Conservation (phyloP, 441 rosid species). For the Pelargonium australe region DNA sequence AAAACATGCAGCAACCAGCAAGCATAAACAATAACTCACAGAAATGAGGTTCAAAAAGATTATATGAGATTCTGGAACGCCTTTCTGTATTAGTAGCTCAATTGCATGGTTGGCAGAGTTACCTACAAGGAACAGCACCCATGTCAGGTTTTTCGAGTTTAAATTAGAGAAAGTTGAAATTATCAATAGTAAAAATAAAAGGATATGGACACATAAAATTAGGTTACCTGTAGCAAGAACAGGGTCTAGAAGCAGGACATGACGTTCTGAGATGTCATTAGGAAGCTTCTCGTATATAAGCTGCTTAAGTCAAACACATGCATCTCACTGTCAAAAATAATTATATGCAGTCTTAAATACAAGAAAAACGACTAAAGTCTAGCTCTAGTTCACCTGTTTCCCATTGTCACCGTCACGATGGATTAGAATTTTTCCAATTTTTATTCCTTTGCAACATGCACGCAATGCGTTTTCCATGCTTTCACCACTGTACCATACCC, state of each 20-base stretch:
- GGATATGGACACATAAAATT: background rate
- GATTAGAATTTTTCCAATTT: slow-evolving; percentile 88
- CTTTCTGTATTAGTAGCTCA: slow-evolving; percentile 74
- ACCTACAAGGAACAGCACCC: slow-evolving; percentile 40
- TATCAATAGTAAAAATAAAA: background rate
- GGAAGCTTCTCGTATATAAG: slow-evolving; percentile 98
- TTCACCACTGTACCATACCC: slow-evolving; percentile 57
- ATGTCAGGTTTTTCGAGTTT: background rate
- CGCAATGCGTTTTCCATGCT: slow-evolving; percentile 98
- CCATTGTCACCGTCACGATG: slow-evolving; percentile 96
- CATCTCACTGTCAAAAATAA: slow-evolving; percentile 7
- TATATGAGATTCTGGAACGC: slow-evolving; percentile 92
- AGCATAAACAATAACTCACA: slow-evolving; percentile 32
- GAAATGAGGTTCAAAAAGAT: slow-evolving; percentile 89
- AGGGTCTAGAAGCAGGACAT: slow-evolving; percentile 93
- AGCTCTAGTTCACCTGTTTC: slow-evolving; percentile 47
- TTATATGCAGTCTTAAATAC: background rate
- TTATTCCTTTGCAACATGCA: slow-evolving; percentile 94
- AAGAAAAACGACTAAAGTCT: background rate
- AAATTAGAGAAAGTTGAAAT: background rate
- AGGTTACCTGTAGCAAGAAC: slow-evolving; percentile 82
- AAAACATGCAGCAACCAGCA: background rate
- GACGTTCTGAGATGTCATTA: slow-evolving; percentile 89
- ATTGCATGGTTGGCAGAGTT: slow-evolving; percentile 96
- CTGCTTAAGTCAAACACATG: slow-evolving; percentile 32